phyloP scores from a whole-genome alignment of 495 filamentous ascomycete genomes.

The Penicillium tannophilum region DNA sequence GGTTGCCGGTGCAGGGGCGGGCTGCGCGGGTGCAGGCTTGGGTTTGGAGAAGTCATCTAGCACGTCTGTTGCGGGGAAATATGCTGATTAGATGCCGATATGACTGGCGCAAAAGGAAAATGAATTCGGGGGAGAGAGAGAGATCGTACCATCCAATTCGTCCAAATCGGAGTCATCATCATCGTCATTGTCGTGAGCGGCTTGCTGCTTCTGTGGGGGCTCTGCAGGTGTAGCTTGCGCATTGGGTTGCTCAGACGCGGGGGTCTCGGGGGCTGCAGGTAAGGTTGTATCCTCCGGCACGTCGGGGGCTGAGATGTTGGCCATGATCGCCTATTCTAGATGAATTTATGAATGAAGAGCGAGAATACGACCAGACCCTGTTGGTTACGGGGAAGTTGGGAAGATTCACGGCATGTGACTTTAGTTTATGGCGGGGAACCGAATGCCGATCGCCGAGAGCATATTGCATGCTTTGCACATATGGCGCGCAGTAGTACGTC shows the following conservation, averaged over 20 bases:
- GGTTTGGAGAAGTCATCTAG: conserved; percentile 80
- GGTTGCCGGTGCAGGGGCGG: conserved; percentile 15
- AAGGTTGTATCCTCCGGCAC: neutral
- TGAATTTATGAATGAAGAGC: neutral
- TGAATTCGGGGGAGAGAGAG: neutral
- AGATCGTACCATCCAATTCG: conserved; percentile 76
- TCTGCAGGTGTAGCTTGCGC: conserved; percentile 7
- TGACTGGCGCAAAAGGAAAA: neutral
- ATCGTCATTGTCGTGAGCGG: conserved; percentile 28
- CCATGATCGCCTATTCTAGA: neutral
- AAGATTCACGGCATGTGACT: conserved; percentile 25
- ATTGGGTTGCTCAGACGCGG: neutral
- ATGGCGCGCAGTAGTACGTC: neutral
- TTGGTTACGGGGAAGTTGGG: neutral
- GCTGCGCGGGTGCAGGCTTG: conserved; percentile 45
- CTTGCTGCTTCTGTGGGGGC: conserved; percentile 12
- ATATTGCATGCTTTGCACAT: neutral
- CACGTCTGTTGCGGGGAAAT: conserved; percentile 60
- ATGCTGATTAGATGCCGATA: neutral
- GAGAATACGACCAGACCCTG: neutral
- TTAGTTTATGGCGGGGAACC: conserved; percentile 30
- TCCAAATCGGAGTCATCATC: conserved; percentile 70
- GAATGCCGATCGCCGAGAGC: conserved; percentile 30
- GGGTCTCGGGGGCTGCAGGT: neutral
- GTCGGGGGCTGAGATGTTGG: conserved; percentile 1